Conservation (phyloP, 2,329 filamentous ascomycete genomes). For the Cytospora chrysosperma region DNA sequence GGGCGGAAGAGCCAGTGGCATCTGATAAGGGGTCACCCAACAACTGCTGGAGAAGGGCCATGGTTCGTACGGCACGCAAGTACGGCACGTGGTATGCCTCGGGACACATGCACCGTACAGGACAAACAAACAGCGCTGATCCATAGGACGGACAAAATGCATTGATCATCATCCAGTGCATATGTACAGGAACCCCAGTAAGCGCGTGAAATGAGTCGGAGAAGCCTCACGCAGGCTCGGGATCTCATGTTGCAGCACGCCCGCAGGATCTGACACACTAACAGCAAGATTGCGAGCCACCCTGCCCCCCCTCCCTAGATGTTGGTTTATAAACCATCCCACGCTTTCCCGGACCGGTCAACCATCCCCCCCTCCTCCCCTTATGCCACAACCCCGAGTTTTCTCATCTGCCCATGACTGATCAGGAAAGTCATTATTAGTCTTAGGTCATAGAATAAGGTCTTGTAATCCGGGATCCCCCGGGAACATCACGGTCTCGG, state of each 20-base stretch:
- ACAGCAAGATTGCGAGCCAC: conserved; percentile 12
- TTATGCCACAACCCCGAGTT: neutral
- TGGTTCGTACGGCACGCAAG: neutral
- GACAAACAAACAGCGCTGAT: neutral
- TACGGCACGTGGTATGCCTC: neutral
- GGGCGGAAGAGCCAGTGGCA: neutral
- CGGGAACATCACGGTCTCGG: neutral
- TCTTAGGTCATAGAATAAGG: neutral
- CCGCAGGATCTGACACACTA: conserved; percentile 7
- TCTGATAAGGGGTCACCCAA: neutral
- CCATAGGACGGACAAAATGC: neutral
- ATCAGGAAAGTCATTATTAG: conserved; percentile 13
- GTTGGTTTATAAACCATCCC: conserved; percentile 7
- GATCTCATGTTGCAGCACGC: neutral
- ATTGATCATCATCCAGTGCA: conserved; percentile 5
- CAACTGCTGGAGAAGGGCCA: too few relatives aligned
- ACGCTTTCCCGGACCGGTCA: conserved; percentile 13
- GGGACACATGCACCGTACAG: conserved; percentile 5
- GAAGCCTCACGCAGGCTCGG: neutral
- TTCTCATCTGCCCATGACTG: conserved; percentile 12
- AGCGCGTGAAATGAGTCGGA: neutral
- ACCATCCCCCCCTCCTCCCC: too few relatives aligned
- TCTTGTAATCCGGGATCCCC: neutral
- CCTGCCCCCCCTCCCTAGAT: neutral
- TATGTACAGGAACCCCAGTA: neutral